phyloP scores from a whole-genome alignment of 2,329 filamentous ascomycete genomes.

The Cercospora beticola region DNA sequence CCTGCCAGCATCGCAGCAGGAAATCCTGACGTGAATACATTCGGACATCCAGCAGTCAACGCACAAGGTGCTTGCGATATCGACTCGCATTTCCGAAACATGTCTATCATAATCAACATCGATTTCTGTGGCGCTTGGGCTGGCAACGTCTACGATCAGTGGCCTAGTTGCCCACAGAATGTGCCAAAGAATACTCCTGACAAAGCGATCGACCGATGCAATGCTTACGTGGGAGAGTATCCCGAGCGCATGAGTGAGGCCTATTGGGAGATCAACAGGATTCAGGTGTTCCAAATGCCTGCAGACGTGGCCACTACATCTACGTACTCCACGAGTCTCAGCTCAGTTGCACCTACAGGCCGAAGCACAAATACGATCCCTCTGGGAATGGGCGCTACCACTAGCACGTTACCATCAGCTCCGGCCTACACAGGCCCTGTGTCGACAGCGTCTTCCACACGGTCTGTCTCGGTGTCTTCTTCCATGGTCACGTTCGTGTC shows the following conservation, averaged over 20 bases:
- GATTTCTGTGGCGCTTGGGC: slow-evolving; percentile 44
- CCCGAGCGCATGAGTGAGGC: slow-evolving; percentile 36
- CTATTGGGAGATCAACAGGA: slow-evolving; percentile 45
- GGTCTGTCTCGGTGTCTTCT: not conserved
- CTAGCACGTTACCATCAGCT: slow-evolving; percentile 19
- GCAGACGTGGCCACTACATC: slow-evolving; percentile 23
- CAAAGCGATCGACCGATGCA: slow-evolving; percentile 29
- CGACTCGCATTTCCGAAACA: slow-evolving; percentile 40
- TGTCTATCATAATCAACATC: slow-evolving; percentile 43
- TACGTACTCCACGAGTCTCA: slow-evolving; percentile 32
- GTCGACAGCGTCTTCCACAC: slow-evolving; percentile 4
- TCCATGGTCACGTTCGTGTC: slow-evolving; percentile 1
- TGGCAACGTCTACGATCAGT: slow-evolving; percentile 35
- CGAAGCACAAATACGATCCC: slow-evolving; percentile 28
- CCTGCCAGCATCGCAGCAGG: slow-evolving; percentile 45
- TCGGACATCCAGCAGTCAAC: slow-evolving; percentile 63
- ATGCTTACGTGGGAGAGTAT: slow-evolving; percentile 37
- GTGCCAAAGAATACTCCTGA: slow-evolving; percentile 13
- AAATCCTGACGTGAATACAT: slow-evolving; percentile 60
- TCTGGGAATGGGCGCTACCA: slow-evolving; percentile 32
- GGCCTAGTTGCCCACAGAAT: slow-evolving; percentile 32
- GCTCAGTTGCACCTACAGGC: slow-evolving; percentile 23
- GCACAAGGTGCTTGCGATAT: slow-evolving; percentile 52
- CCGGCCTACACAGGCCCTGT: slow-evolving; percentile 34
- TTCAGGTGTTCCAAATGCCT: slow-evolving; percentile 43